A percentile compares a stretch with the other conserved stretches of the same genome.
Conservation (phyloP, 768 basidiomycete species). For the Lactifluus piperatus region DNA sequence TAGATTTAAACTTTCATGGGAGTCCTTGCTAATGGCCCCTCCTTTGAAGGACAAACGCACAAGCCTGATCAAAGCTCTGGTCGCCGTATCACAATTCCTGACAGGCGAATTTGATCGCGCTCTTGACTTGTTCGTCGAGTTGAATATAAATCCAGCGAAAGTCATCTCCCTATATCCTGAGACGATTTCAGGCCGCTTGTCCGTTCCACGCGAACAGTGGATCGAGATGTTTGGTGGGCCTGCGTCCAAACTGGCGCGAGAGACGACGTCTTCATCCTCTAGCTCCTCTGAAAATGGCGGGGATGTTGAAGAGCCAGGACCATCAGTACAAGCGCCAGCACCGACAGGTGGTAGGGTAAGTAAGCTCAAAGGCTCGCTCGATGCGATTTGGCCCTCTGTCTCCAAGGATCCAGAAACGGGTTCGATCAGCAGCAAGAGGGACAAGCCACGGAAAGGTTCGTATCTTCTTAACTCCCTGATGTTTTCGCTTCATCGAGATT, state of each 20-base stretch:
- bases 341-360: constrained; percentile 37
- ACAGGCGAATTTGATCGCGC: constrained; percentile 63
- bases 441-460: constrained; percentile 24
- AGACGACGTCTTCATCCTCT: constrained; percentile 19
- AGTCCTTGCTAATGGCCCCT: neutral
- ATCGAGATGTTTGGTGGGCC: constrained; percentile 81
- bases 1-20: neutral
- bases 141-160: constrained; percentile 89
- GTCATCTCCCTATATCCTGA: constrained; percentile 87
- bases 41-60: constrained; percentile 41
- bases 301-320: constrained; percentile 1
- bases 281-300: constrained; percentile 9
- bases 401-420: constrained; percentile 56
- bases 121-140: constrained; percentile 78
- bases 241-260: constrained; percentile 23
- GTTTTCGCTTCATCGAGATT: neutral
- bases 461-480: neutral
- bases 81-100: constrained; percentile 73
- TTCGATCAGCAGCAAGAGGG: constrained; percentile 33
- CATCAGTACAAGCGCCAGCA: neutral
- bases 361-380: constrained; percentile 47
- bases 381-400: constrained; percentile 37
- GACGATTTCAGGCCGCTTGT: constrained; percentile 67
- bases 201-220: constrained; percentile 63
- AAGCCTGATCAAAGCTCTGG: constrained; percentile 56